Conservation (phyloP, 768 basidiomycete genomes). For the Agaricus sinodeliciosus region DNA sequence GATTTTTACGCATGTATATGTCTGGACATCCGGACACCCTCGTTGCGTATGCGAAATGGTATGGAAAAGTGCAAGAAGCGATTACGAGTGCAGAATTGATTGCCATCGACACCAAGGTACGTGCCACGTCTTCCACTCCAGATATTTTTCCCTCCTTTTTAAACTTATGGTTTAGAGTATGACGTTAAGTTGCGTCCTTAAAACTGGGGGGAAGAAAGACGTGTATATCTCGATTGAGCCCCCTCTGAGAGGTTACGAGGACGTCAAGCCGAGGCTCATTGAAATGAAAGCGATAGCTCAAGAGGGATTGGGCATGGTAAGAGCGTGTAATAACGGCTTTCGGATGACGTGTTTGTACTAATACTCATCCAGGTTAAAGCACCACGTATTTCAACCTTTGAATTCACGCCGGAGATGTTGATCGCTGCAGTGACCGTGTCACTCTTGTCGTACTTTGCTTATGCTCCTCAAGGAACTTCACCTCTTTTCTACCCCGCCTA, state of each 20-base stretch:
- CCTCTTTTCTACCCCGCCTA: slow-evolving; percentile 26
- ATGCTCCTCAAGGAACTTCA: slow-evolving; percentile 17
- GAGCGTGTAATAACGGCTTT: slow-evolving; percentile 14
- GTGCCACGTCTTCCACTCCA: slow-evolving; percentile 10
- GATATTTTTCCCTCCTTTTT: neutral
- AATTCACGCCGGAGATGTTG: slow-evolving; percentile 27
- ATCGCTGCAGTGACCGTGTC: slow-evolving; percentile 21
- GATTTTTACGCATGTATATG: slow-evolving; percentile 82
- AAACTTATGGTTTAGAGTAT: slow-evolving; percentile 42
- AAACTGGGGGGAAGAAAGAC: slow-evolving; percentile 37
- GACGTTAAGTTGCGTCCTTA: slow-evolving; percentile 58
- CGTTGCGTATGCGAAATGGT: slow-evolving; percentile 78
- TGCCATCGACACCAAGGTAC: slow-evolving; percentile 59
- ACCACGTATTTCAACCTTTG: slow-evolving; percentile 56
- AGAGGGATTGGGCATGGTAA: slow-evolving; percentile 73
- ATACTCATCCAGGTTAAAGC: slow-evolving; percentile 41
- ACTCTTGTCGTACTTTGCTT: slow-evolving; percentile 25
- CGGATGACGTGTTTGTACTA: neutral
- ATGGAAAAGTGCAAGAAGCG: slow-evolving; percentile 51
- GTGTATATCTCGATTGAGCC: slow-evolving; percentile 62
- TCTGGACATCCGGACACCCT: slow-evolving; percentile 77
- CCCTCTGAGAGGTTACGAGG: slow-evolving; percentile 67
- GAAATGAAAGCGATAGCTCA: slow-evolving; percentile 79
- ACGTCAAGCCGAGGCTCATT: slow-evolving; percentile 74
- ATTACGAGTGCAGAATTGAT: slow-evolving; percentile 66